Evolutionary conservation across 352 stramenopile species (phyloP), one percentile per base, ranked within the genome.

Genomic region (Halophytophthora polymorphica): DNA sequence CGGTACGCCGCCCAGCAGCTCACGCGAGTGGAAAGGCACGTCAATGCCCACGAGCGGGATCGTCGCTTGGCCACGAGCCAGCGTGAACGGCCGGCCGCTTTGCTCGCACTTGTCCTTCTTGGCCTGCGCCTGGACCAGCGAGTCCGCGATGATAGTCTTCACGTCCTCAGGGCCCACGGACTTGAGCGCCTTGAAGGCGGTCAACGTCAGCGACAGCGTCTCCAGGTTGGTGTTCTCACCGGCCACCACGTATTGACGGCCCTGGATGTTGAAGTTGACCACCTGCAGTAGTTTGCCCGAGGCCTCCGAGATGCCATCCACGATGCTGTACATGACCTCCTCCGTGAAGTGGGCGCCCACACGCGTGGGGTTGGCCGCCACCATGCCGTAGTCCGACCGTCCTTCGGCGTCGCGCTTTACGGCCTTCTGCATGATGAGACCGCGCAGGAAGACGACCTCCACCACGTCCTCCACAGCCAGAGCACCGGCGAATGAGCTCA

Each of bases 221-320:
- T 93, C 83, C 2, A 96, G 66, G 50, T 90, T 93, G 10, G 86
- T 73, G 18, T 88, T 81, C 22, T 93, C 79, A 29, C 84, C 84
- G 15, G 86, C 85, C 22, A 95, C 77, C 11, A 95, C 86, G 49
- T 95, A 95, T 69, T 96, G 86, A 6, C 64, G 60, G 53, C 81
- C 75, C 50, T 90, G 69, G 10, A 95, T 77, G 67, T 96, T 96
- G 50, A 87, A 94, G 63, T 95, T 96, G 38, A 96, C 84, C 3
- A 95, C 79, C 48, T 96, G 86, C 6, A 93, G 61, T 8, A 96
- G 65, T 63, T 93, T 85, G 12, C 69, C 64, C 0, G 76, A 90
- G 12, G 68, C 64, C 18, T 59, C 52, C 35, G 70, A 68, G 37
- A 96, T 83, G 17, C 63, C 66, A 31, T 89, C 68, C 3, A 96